These are phyloP conservation scores for Hypericum androsaemum DNA, from an alignment of 345 rosid species.

Conservation along the genomic window DNA sequence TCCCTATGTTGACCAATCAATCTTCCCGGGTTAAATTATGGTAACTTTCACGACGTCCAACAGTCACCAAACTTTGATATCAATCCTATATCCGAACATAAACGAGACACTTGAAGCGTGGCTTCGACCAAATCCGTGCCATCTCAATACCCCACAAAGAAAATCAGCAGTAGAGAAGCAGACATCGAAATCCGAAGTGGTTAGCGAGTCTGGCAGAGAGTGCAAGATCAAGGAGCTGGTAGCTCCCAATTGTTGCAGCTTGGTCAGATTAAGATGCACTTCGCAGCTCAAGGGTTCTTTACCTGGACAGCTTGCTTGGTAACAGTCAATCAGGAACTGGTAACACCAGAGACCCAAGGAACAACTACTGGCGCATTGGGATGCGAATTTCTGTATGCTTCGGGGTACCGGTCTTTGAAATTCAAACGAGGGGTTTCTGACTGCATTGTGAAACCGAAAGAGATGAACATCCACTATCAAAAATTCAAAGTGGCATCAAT, in stretches of 20 bases:
- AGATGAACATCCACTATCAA: not conserved
- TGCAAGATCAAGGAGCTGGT: no score
- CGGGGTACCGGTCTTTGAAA: conserved; percentile 71
- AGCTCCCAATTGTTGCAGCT: not conserved
- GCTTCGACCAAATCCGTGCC: no score
- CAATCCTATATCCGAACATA: not conserved
- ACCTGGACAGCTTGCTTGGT: not conserved
- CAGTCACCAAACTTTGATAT: conserved; percentile 6
- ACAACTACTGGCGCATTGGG: conserved; percentile 73
- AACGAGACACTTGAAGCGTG: no score
- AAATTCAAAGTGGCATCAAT: no score
- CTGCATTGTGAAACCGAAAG: conserved; percentile 36
- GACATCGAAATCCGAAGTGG: no score
- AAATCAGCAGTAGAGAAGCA: no score
- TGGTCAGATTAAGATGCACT: not conserved
- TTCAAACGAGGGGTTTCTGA: conserved; percentile 63
- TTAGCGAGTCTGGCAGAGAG: no score
- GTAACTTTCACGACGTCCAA: not conserved
- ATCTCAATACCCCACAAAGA: no score
- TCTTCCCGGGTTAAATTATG: conserved; percentile 3
- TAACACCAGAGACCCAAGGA: conserved; percentile 92
- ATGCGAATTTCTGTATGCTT: conserved; percentile 62
- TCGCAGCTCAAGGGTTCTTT: not conserved
- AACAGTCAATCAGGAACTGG: conserved; percentile 8
- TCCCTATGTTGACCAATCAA: not conserved